These are phyloP conservation scores for Tylopilus felleus DNA, from an alignment of 768 basidiomycete species.

Conservation along the genomic window DNA sequence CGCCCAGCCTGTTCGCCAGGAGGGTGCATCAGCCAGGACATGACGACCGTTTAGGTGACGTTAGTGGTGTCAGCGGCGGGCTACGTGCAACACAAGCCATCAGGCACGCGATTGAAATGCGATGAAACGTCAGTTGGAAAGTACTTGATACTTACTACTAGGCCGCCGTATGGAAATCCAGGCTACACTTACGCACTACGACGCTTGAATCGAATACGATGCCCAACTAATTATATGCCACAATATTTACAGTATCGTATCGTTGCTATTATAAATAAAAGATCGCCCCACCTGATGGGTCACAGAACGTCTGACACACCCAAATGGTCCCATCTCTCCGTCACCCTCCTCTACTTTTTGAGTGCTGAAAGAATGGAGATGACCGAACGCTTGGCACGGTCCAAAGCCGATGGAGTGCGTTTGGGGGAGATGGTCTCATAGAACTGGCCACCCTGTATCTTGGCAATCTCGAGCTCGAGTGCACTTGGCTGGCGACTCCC, in stretches of 20 bases:
- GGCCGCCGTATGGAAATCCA: no score
- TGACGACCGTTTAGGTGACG: no score
- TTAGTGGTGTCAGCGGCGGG: no score
- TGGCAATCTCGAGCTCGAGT: conserved; percentile 52
- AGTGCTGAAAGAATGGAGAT: background rate
- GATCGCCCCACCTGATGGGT: background rate
- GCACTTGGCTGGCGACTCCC: conserved; percentile 48
- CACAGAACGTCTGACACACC: background rate
- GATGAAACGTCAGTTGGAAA: no score
- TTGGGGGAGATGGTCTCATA: conserved; percentile 37
- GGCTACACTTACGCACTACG: no score
- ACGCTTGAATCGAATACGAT: background rate
- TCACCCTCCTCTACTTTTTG: background rate
- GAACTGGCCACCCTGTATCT: conserved; percentile 52
- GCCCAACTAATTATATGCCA: background rate
- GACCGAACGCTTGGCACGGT: background rate
- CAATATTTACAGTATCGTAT: background rate
- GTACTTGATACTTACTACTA: no score
- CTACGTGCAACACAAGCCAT: no score
- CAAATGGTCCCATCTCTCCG: background rate
- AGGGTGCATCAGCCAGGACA: no score
- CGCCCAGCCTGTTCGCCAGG: no score
- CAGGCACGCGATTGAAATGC: no score
- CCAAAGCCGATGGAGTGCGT: background rate
- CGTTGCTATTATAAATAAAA: background rate